phyloP scores from a whole-genome alignment of 2,329 filamentous ascomycete genomes.

The Fusarium chuoi region DNA sequence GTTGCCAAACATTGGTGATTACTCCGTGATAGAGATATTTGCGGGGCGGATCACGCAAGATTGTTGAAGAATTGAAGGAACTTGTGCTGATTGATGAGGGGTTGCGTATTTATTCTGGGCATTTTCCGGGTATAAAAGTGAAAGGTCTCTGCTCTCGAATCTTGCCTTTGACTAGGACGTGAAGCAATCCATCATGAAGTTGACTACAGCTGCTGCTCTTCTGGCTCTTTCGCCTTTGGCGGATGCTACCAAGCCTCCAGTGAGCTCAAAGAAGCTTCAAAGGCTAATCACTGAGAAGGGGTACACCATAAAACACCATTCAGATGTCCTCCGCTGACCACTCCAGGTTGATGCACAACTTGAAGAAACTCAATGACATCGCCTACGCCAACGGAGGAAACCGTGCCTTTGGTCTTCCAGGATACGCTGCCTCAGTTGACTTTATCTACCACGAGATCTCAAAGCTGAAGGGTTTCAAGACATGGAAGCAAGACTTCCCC shows the following conservation, averaged over 20 bases:
- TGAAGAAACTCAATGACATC: conserved; percentile 45
- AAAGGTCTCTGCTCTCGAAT: background rate
- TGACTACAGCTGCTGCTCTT: conserved; percentile 20
- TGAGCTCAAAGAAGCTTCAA: conserved; percentile 39
- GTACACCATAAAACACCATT: background rate
- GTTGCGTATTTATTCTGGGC: background rate
- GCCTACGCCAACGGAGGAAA: conserved; percentile 48
- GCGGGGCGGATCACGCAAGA: conserved; percentile 31
- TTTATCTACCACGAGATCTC: conserved; percentile 45
- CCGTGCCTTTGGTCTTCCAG: conserved; percentile 46
- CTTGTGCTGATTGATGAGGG: background rate
- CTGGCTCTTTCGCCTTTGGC: conserved; percentile 43
- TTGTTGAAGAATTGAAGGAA: background rate
- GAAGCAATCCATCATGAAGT: conserved; percentile 27
- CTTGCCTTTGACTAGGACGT: background rate
- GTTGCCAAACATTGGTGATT: conserved; percentile 22
- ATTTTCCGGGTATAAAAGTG: background rate
- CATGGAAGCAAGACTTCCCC: conserved; percentile 47
- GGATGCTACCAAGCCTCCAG: conserved; percentile 34
- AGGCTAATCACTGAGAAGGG: conserved; percentile 41
- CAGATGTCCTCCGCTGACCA: background rate
- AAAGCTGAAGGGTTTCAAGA: conserved; percentile 41
- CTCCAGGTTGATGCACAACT: conserved; percentile 38
- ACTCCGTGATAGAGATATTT: conserved; percentile 21
- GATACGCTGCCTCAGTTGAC: conserved; percentile 50